Evolutionary conservation across 2,329 filamentous ascomycete species (phyloP).

Genomic region (Penicillium brasilianum): DNA sequence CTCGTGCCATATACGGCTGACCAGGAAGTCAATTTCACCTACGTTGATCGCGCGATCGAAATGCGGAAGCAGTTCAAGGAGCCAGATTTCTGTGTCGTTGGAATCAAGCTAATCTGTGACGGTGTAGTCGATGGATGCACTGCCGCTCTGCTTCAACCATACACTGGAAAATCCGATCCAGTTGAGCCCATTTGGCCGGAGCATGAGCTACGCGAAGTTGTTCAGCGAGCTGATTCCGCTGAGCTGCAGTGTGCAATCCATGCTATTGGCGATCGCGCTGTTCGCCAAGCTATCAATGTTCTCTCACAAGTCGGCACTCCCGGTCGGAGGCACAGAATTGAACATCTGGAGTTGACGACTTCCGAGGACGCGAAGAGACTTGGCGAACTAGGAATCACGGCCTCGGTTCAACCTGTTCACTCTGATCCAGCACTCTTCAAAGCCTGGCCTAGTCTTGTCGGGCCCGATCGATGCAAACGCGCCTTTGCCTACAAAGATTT

Average conservation of each 20-base stretch:
- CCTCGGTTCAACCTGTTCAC: constrained; percentile 47
- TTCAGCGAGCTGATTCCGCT: constrained; percentile 50
- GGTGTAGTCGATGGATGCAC: constrained; percentile 59
- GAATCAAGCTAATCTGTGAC: constrained; percentile 58
- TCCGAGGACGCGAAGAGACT: constrained; percentile 55
- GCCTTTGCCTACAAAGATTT: constrained; percentile 60
- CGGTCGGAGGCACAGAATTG: constrained; percentile 55
- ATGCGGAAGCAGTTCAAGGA: constrained; percentile 48
- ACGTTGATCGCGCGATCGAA: constrained; percentile 54
- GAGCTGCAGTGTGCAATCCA: constrained; percentile 57
- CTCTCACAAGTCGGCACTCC: constrained; percentile 48
- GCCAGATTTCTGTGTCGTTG: constrained; percentile 52
- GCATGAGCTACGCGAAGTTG: constrained; percentile 49
- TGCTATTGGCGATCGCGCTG: constrained; percentile 57
- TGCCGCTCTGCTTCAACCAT: constrained; percentile 54
- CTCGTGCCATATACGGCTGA: constrained; percentile 51
- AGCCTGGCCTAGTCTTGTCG: constrained; percentile 55
- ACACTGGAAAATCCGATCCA: constrained; percentile 47
- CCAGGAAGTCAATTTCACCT: constrained; percentile 44
- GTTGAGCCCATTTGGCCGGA: constrained; percentile 55
- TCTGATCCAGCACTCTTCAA: constrained; percentile 53
- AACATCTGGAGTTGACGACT: constrained; percentile 57
- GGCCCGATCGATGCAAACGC: constrained; percentile 51
- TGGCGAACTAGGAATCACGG: constrained; percentile 53
- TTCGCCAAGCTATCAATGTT: constrained; percentile 53